Base-by-base conservation (phyloP, 352 stramenopile species). In the Pythium catenulatum region DNA sequence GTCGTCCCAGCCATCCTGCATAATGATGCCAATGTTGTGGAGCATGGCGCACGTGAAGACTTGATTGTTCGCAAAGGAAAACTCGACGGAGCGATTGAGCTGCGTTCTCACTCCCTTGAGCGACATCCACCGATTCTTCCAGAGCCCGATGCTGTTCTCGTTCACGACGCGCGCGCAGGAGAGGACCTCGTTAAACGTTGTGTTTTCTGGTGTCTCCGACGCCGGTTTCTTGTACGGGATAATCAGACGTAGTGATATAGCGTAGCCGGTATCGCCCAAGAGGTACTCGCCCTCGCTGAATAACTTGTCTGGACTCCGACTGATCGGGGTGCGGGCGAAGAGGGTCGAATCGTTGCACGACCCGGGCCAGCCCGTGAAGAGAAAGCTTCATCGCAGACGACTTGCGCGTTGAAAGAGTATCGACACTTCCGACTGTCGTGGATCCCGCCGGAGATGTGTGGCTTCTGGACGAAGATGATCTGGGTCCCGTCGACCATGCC, bases 111-210 rank as follows among this genome's bases (percentile, higher is more conserved):
- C 25, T 36, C 79, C 83, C 37, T 66, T 83, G 4, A 89, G 45
- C 5, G 84, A 89, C 25, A 48, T 46, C 84, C 79, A 89, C 23
- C 84, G 63, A n/a, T 72, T 65, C 37, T 89, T 87, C 5, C 87
- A 41, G 5, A 89, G 58, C 3, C 78, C 84, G 46, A 89, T 89
- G 27, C 58, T 79, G n/a, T 89, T 79, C 34, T 89, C 78, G 46
- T 86, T 89, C 7, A 86, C 78, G 1, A 86, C 83, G 1, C 77
- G 69, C 23, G 66, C 70, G 34, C 83, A 59, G 21, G 46, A 75
- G 4, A 89, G 3, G 30, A 48, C 80, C 1, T 80, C 83, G 69
- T 84, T 87, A 46, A 87, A 89, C 1, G 27, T 43, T 36, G 66
- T 76, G 34, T 54, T 89, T 13, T 84, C 72, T 54, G 37, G 56